Base-by-base conservation (phyloP, 2,329 filamentous ascomycete species). In the Cordyceps militaris region DNA sequence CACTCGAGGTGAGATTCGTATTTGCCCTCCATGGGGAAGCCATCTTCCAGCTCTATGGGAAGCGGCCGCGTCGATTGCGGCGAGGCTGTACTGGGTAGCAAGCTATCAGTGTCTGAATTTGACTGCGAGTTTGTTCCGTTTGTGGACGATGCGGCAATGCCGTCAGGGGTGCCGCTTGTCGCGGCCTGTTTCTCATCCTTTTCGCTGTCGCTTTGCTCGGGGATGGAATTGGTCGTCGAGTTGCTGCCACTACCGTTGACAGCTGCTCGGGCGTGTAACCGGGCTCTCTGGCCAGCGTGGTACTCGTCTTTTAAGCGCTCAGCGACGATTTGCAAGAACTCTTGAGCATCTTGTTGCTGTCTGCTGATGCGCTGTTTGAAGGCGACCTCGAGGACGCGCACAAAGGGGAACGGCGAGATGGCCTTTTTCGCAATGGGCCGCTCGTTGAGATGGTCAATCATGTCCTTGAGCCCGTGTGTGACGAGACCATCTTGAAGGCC, bases 1-100 rank as follows among this genome's bases (percentile, higher is more conserved):
- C 94, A 99, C 71, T 97, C 89, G 58, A 97, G 91, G 69, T 96
- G 91, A n/a, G 92, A 96, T 69, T 97, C 91, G 60, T 94, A 85
- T 69, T 83, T 87, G 59, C 94, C 94, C 73, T 97, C 92, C 67
- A 99, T 86, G 0, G 94, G 93, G 66, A 97, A 97, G 0, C 89
- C 87, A 50, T 88, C 83, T 62, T 89, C 85, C 6, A 78, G 73
- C 24, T 79, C 77, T 32, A 67, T 60, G 6, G 69, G 67, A 10
- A 70, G 34, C n/a, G 46, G 38, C 5, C 40, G 47, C 1, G 70
- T 69, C 10, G n/a, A 34, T n/a, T 21, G 23, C 3, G 52, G 23
- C 14, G 34, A n/a, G 4, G 65, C 60, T 13, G 61, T 57, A 48
- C 64, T 46, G 56, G 63, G 60, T 21, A 56, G 28, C 28, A 57